These are phyloP conservation scores for Pythium periplocum DNA, from an alignment of 352 stramenopile genomes.

Conservation along the genomic window DNA sequence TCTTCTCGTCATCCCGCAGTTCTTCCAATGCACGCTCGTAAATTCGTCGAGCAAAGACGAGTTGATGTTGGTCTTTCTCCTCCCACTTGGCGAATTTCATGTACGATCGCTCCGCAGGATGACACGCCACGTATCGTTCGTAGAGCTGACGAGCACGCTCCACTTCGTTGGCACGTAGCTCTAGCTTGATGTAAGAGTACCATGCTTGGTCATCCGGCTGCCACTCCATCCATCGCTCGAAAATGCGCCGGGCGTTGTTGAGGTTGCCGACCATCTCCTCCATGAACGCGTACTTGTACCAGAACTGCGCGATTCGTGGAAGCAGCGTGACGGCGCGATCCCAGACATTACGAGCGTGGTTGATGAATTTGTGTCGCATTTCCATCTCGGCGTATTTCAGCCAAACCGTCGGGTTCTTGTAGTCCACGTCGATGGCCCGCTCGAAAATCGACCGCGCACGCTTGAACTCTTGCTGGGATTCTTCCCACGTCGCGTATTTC, in stretches of 20 bases:
- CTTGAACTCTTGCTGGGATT: conserved; percentile 97
- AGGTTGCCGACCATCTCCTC: conserved; percentile 98
- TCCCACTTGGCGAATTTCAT: conserved; percentile 99
- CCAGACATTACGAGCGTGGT: conserved; percentile 97
- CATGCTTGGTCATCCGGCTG: conserved; percentile 98
- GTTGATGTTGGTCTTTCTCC: conserved; percentile 91
- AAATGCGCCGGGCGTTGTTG: conserved; percentile 91
- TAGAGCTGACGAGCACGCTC: conserved; percentile 89
- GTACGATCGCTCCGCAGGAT: conserved; percentile 89
- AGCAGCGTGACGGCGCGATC: conserved; percentile 93
- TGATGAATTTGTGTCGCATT: conserved; percentile 99
- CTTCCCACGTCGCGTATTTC: conserved; percentile 99
- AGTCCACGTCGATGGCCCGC: conserved; percentile 96
- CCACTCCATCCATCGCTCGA: conserved; percentile 97
- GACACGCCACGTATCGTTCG: conserved; percentile 91
- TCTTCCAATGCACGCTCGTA: conserved; percentile 96
- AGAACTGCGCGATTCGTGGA: conserved; percentile 96
- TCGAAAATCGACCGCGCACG: conserved; percentile 96
- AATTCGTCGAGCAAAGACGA: conserved; percentile 89
- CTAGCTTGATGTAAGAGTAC: conserved; percentile 98
- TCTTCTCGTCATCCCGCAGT: conserved; percentile 73
- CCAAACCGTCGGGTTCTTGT: conserved; percentile 94
- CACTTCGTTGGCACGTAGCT: conserved; percentile 89
- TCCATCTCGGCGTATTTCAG: conserved; percentile 99
- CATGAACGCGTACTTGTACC: conserved; percentile 99